A percentile compares a stretch with the other conserved stretches of the same genome.
phyloP scores from a whole-genome alignment of 495 filamentous ascomycete species.

The Neurospora discreta region DNA sequence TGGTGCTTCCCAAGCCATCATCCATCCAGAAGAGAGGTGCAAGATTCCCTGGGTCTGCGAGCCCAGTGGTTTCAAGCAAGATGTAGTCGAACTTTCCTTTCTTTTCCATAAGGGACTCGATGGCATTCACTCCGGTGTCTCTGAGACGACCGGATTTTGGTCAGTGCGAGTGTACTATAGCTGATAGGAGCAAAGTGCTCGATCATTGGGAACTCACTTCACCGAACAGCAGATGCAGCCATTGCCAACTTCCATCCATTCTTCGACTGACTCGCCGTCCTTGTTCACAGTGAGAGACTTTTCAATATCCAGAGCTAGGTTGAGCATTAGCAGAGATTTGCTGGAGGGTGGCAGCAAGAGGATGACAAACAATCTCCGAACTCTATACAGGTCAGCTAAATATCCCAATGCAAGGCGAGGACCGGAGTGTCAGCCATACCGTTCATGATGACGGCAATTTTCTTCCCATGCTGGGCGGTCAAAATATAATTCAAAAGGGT shows the following conservation, averaged over 20 bases:
- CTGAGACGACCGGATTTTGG: constrained; percentile 27
- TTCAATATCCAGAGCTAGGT: constrained; percentile 78
- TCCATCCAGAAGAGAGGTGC: constrained; percentile 97
- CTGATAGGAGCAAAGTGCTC: not conserved
- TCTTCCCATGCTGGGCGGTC: constrained; percentile 88
- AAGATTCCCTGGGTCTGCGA: constrained; percentile 92
- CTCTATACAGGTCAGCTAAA: constrained; percentile 38
- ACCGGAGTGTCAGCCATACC: constrained; percentile 33
- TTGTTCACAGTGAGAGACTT: constrained; percentile 83
- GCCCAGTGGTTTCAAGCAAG: constrained; percentile 88
- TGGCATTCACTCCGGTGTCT: constrained; percentile 83
- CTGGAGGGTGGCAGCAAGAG: not conserved
- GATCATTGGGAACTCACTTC: constrained; percentile 45
- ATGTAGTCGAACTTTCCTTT: constrained; percentile 96
- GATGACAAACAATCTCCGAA: constrained; percentile 77
- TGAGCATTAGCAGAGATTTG: constrained; percentile 11
- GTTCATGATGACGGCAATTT: constrained; percentile 94
- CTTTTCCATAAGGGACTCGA: constrained; percentile 92
- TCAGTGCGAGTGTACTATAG: not conserved
- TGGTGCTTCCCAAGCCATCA: constrained; percentile 82
- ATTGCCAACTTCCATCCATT: constrained; percentile 93
- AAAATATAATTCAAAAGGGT: constrained; percentile 94
- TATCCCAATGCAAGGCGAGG: not conserved
- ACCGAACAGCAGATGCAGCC: constrained; percentile 98
- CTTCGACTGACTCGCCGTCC: constrained; percentile 73